Percentiles rank a stretch among this genome's conserved stretches.
phyloP scores from a whole-genome alignment of 768 basidiomycete species.

The Macrocybe gigantea region DNA sequence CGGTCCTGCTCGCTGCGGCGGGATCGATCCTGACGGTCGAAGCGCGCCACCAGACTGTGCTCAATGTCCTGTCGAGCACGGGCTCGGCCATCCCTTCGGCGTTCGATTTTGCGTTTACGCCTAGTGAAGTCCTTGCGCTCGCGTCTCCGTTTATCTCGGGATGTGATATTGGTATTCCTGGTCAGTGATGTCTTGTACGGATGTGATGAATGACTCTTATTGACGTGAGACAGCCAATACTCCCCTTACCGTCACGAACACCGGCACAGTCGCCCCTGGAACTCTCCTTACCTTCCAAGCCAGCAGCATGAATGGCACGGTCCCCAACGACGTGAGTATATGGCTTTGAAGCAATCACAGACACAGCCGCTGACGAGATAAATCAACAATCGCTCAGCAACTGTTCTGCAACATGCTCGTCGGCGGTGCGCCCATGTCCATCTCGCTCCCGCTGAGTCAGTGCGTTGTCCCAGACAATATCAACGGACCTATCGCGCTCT shows the following conservation, averaged over 20 bases:
- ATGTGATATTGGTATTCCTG: slow-evolving; percentile 55
- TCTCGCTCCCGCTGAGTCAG: slow-evolving; percentile 50
- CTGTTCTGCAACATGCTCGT: slow-evolving; percentile 74
- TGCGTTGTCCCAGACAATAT: slow-evolving; percentile 64
- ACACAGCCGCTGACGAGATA: not conserved
- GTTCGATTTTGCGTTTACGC: slow-evolving; percentile 70
- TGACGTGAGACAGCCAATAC: slow-evolving; percentile 42
- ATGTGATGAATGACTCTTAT: not conserved
- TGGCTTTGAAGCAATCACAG: not conserved
- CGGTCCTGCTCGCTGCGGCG: slow-evolving; percentile 56
- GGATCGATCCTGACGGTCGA: slow-evolving; percentile 75
- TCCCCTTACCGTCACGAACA: slow-evolving; percentile 57
- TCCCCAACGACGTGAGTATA: slow-evolving; percentile 32
- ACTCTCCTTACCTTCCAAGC: slow-evolving; percentile 60
- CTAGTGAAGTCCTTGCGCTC: slow-evolving; percentile 66
- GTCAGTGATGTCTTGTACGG: slow-evolving; percentile 24
- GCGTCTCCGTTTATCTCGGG: slow-evolving; percentile 58
- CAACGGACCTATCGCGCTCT: slow-evolving; percentile 73
- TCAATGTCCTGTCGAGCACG: slow-evolving; percentile 60
- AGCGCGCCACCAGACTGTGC: slow-evolving; percentile 75
- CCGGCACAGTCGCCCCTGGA: slow-evolving; percentile 48
- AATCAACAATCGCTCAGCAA: slow-evolving; percentile 24
- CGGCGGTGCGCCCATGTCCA: slow-evolving; percentile 50
- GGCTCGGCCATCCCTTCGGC: slow-evolving; percentile 58
- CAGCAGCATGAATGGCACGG: slow-evolving; percentile 45